Evolutionary conservation across 2,329 filamentous ascomycete genomes (phyloP).

Genomic region (Clarireedia sp.): DNA sequence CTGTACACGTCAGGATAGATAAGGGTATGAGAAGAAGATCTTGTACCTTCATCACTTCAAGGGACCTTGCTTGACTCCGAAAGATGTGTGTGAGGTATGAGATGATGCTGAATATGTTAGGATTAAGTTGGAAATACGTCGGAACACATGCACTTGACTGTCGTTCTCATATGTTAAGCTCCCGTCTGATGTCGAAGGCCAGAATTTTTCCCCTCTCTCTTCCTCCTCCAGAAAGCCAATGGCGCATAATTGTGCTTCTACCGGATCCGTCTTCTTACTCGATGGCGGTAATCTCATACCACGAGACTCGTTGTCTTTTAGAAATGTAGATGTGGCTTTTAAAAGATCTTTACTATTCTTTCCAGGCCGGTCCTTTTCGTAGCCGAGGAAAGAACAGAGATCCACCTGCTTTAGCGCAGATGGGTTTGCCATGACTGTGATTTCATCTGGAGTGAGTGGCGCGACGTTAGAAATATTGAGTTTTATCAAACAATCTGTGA

Average conservation of each 20-base stretch:
- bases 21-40: too few relatives aligned
- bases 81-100: constrained; percentile 4
- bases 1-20: background rate
- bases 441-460: background rate
- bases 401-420: constrained; percentile 3
- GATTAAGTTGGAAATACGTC: background rate
- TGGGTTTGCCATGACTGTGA: background rate
- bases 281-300: constrained; percentile 3
- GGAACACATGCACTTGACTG: constrained; percentile 2
- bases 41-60: background rate
- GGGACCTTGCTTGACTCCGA: constrained; percentile 5
- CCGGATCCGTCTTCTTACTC: background rate
- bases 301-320: constrained; percentile 6
- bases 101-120: constrained; percentile 6
- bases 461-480: too few relatives aligned
- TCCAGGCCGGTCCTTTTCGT: constrained; percentile 6
- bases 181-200: constrained; percentile 1
- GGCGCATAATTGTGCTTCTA: constrained; percentile 8
- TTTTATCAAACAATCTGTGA: background rate
- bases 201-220: constrained; percentile 7
- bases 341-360: constrained; percentile 6
- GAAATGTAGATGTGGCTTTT: constrained; percentile 1
- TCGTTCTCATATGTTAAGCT: constrained; percentile 4
- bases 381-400: constrained; percentile 10
- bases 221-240: constrained; percentile 10